These are phyloP conservation scores for Solanum arcanum DNA, from an alignment of 257 asterid genomes.

Conservation along the genomic window DNA sequence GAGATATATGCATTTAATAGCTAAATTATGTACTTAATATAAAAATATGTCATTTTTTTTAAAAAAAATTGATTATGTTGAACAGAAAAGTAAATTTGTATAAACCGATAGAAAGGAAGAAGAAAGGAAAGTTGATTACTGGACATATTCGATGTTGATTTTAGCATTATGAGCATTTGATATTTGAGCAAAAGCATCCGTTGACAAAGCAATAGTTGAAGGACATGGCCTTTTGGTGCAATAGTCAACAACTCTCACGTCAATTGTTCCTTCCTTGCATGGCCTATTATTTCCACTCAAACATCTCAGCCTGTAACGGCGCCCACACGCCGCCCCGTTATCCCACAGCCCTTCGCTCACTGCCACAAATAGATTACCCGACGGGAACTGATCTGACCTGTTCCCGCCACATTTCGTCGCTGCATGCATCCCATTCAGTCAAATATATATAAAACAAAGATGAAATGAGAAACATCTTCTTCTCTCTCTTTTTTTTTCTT, in stretches of 20 bases:
- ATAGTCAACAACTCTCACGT: conserved; percentile 63
- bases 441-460: neutral
- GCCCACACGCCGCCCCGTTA: conserved; percentile 46
- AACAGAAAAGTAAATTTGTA: too few species aligned
- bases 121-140: conserved; percentile 11
- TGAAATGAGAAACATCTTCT: too few species aligned
- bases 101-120: neutral
- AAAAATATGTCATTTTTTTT: too few species aligned
- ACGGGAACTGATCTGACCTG: conserved; percentile 15
- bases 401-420: conserved; percentile 25
- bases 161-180: conserved; percentile 34
- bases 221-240: conserved; percentile 56
- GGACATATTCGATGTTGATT: conserved; percentile 55
- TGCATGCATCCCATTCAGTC: neutral
- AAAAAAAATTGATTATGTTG: too few species aligned
- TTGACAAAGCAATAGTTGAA: conserved; percentile 47
- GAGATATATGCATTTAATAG: neutral
- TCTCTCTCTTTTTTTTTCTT: too few species aligned
- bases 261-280: conserved; percentile 39
- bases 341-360: conserved; percentile 45
- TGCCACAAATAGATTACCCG: conserved; percentile 22
- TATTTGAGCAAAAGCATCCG: conserved; percentile 46
- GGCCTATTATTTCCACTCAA: conserved; percentile 36
- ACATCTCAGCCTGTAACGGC: conserved; percentile 36
- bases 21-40: too few species aligned